phyloP scores from a whole-genome alignment of 2,329 filamentous ascomycete species.

The Cordyceps javanica region DNA sequence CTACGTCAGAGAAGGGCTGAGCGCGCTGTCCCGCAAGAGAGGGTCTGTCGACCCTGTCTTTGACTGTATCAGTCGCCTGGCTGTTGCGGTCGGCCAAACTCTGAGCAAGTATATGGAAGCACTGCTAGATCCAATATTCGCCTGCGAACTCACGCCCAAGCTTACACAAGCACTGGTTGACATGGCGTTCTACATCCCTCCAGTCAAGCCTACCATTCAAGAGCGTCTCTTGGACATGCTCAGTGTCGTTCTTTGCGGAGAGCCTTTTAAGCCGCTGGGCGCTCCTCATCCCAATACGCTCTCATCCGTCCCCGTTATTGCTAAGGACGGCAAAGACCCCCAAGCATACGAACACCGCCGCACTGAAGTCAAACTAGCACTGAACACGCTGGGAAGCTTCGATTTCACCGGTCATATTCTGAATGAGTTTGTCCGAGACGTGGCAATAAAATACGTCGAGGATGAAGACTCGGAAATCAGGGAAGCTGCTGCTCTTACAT shows the following conservation, averaged over 20 bases:
- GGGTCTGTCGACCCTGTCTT: slow-evolving; percentile 76
- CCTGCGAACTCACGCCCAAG: slow-evolving; percentile 88
- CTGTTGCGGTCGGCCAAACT: slow-evolving; percentile 90
- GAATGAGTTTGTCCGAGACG: slow-evolving; percentile 97
- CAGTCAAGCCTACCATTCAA: slow-evolving; percentile 87
- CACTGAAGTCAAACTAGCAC: slow-evolving; percentile 81
- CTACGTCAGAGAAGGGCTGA: slow-evolving; percentile 86
- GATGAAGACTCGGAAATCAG: slow-evolving; percentile 91
- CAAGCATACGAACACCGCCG: slow-evolving; percentile 75
- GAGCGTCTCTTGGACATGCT: slow-evolving; percentile 91
- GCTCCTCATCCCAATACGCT: slow-evolving; percentile 81
- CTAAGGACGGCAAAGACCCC: slow-evolving; percentile 80
- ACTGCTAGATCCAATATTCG: slow-evolving; percentile 91
- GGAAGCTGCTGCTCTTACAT: slow-evolving; percentile 90
- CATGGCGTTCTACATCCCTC: slow-evolving; percentile 98
- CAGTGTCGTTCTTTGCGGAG: slow-evolving; percentile 85
- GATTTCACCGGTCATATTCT: slow-evolving; percentile 89
- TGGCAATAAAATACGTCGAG: slow-evolving; percentile 96
- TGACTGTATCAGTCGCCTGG: slow-evolving; percentile 94
- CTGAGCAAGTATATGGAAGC: slow-evolving; percentile 98
- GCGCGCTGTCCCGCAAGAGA: slow-evolving; percentile 64
- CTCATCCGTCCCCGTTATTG: slow-evolving; percentile 72
- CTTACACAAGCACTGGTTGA: slow-evolving; percentile 93
- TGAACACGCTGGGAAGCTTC: slow-evolving; percentile 96
- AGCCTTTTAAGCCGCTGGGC: slow-evolving; percentile 86